These are phyloP conservation scores for Phytophthora constricta DNA, from an alignment of 352 stramenopile species.

Conservation along the genomic window DNA sequence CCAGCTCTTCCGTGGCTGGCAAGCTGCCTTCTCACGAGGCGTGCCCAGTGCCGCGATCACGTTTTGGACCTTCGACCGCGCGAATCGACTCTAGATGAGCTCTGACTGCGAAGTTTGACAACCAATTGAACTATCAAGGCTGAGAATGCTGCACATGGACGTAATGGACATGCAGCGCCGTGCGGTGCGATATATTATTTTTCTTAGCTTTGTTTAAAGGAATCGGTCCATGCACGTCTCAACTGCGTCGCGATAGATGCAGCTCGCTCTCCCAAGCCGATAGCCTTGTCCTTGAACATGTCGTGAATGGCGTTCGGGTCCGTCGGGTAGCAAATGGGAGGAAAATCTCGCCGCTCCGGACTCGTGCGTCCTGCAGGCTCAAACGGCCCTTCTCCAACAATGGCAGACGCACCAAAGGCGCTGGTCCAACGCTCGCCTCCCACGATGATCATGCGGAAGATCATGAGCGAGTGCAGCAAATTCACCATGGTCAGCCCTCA, in stretches of 20 bases:
- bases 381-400: slow-evolving; percentile 82
- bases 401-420: slow-evolving; percentile 83
- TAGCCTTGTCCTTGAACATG: slow-evolving; percentile 86
- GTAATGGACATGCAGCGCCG: neutral
- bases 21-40: slow-evolving; percentile 79
- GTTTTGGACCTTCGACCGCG: slow-evolving; percentile 80
- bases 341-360: slow-evolving; percentile 40
- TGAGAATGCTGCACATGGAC: neutral
- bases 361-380: slow-evolving; percentile 27
- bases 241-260: slow-evolving; percentile 55
- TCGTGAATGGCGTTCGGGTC: slow-evolving; percentile 64
- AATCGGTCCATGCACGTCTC: slow-evolving; percentile 19
- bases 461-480: slow-evolving; percentile 87
- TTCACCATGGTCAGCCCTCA: slow-evolving; percentile 89
- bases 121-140: neutral
- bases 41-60: slow-evolving; percentile 82
- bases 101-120: slow-evolving; percentile 28
- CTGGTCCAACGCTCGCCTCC: slow-evolving; percentile 87
- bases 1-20: slow-evolving; percentile 83
- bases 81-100: slow-evolving; percentile 57
- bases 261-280: slow-evolving; percentile 75
- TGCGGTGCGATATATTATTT: slow-evolving; percentile 25
- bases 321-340: slow-evolving; percentile 59
- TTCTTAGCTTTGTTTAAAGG: slow-evolving; percentile 23
- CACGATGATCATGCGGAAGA: slow-evolving; percentile 89